These are phyloP conservation scores for Ailanthus altissimus DNA, from an alignment of 345 rosid species.

Conservation along the genomic window DNA sequence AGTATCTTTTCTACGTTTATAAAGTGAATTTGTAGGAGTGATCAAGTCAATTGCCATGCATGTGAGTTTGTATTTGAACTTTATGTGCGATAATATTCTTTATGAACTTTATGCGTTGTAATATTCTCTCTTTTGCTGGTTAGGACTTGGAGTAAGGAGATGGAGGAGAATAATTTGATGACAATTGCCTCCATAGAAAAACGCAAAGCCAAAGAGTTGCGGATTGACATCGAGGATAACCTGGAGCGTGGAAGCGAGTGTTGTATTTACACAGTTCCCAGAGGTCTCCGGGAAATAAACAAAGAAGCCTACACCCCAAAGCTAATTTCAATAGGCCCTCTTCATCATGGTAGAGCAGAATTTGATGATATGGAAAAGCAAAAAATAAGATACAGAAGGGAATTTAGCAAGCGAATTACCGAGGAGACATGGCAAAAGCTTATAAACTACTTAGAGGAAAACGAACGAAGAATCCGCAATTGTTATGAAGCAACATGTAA, in stretches of 20 bases:
- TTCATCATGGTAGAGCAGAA: neutral
- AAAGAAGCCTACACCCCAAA: neutral
- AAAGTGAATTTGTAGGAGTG: too few species aligned
- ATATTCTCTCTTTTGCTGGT: too few species aligned
- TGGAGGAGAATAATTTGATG: too few species aligned
- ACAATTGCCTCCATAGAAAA: neutral
- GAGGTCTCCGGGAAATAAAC: neutral
- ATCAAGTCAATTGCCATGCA: too few species aligned
- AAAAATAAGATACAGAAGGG: constrained; percentile 1
- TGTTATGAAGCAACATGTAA: neutral
- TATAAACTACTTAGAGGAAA: neutral
- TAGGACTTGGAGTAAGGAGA: too few species aligned
- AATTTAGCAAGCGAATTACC: neutral
- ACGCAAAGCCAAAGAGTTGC: neutral
- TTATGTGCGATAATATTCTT: too few species aligned
- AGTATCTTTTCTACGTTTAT: too few species aligned
- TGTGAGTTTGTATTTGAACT: too few species aligned
- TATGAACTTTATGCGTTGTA: too few species aligned
- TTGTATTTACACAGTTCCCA: neutral
- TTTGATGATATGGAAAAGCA: neutral
- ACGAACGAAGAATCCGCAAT: neutral
- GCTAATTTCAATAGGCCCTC: neutral
- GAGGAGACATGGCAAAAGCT: neutral
- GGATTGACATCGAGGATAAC: neutral
- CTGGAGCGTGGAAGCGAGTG: neutral